These are phyloP conservation scores for Corymbia calophylla DNA, from an alignment of 441 rosid species.

Conservation along the genomic window DNA sequence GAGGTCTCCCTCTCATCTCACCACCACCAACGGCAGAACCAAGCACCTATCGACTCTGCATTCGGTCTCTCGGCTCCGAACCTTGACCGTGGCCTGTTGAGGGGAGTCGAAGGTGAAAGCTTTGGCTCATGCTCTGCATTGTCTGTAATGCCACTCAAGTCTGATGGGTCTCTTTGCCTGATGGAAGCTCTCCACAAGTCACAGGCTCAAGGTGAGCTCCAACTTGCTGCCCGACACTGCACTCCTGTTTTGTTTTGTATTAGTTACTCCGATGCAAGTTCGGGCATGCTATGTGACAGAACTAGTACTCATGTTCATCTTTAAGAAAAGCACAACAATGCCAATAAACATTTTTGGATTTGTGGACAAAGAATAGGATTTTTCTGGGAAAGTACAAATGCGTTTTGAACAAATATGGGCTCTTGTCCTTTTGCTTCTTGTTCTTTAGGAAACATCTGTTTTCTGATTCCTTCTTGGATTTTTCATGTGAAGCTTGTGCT, in stretches of 20 bases:
- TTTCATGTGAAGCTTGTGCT: not conserved
- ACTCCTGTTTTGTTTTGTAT: not conserved
- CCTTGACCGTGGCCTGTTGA: not conserved
- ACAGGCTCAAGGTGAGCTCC: not conserved
- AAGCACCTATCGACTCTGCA: conserved; percentile 1
- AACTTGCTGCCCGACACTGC: not conserved
- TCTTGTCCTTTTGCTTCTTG: not conserved
- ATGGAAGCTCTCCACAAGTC: conserved; percentile 7
- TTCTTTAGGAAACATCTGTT: not conserved
- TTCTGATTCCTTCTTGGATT: not conserved
- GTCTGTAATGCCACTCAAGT: conserved; percentile 12
- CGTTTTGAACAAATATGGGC: not conserved
- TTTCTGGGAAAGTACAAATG: not conserved
- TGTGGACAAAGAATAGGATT: not conserved
- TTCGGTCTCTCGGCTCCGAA: not conserved
- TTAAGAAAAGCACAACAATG: not conserved
- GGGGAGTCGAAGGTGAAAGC: not conserved
- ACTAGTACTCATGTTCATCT: not conserved
- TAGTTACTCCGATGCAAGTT: not conserved
- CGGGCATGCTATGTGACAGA: not conserved
- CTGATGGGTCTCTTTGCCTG: conserved; percentile 14
- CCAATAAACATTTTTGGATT: not conserved
- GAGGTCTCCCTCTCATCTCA: not conserved
- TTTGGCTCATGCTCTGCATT: not conserved
- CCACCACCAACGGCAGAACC: not conserved